A percentile compares a stretch with the other conserved stretches of the same genome.
phyloP scores from a whole-genome alignment of 2,329 filamentous ascomycete species.

The Ascomycota sp. region DNA sequence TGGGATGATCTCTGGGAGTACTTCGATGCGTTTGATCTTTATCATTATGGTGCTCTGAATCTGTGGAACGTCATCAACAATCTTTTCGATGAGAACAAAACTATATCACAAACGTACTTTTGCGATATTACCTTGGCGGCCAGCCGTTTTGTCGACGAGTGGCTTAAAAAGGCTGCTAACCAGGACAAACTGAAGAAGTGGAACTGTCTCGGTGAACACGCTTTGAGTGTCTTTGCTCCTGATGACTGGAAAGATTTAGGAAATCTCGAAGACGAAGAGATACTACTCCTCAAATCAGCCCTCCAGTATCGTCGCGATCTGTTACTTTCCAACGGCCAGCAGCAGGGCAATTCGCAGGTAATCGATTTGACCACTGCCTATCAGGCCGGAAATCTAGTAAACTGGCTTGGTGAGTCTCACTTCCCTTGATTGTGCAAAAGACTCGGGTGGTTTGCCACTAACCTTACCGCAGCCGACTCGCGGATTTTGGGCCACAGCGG shows the following conservation, averaged over 20 bases:
- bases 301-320: slow-evolving; percentile 11
- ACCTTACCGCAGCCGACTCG: slow-evolving; percentile 10
- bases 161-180: slow-evolving; percentile 12
- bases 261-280: slow-evolving; percentile 9
- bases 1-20: slow-evolving; percentile 24
- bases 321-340: slow-evolving; percentile 5
- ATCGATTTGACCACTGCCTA: slow-evolving; percentile 10
- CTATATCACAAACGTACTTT: slow-evolving; percentile 10
- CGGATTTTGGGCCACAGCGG: slow-evolving; percentile 8
- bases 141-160: slow-evolving; percentile 16
- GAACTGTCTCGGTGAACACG: slow-evolving; percentile 7
- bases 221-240: slow-evolving; percentile 9
- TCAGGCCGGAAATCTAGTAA: slow-evolving; percentile 9
- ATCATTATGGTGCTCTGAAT: slow-evolving; percentile 24
- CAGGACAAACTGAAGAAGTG: slow-evolving; percentile 11
- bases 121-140: slow-evolving; percentile 9
- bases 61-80: slow-evolving; percentile 24
- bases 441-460: slow-evolving; percentile 1
- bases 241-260: slow-evolving; percentile 11
- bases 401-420: slow-evolving; percentile 16
- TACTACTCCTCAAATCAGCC: slow-evolving; percentile 12
- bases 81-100: slow-evolving; percentile 19
- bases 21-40: slow-evolving; percentile 27
- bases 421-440: too few species aligned
- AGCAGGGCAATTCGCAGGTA: slow-evolving; percentile 3